Conservation (phyloP, 2,329 filamentous ascomycete genomes). For the Alternaria panax region DNA sequence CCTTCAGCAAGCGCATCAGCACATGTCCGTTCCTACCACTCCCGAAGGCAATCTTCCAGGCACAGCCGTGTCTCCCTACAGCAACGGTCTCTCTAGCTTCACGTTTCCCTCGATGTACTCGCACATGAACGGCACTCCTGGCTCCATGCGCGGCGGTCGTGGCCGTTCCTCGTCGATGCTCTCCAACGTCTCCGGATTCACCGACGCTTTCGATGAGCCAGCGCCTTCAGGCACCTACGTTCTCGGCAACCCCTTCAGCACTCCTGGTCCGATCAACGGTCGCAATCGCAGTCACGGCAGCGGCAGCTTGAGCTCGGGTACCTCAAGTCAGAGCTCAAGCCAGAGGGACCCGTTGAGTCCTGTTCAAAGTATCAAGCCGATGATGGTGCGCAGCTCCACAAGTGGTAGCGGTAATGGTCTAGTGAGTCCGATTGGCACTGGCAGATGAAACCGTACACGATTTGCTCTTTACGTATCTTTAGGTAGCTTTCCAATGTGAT, state of each 20-base stretch:
- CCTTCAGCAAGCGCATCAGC: constrained; percentile 49
- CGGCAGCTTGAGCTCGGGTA: constrained; percentile 55
- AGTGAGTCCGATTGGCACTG: constrained; percentile 42
- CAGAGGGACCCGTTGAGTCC: constrained; percentile 51
- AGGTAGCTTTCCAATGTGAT: constrained; percentile 38
- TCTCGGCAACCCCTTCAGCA: constrained; percentile 49
- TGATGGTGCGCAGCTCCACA: constrained; percentile 45
- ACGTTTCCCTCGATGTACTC: constrained; percentile 46
- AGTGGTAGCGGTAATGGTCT: constrained; percentile 40
- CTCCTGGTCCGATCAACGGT: constrained; percentile 48
- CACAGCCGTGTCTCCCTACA: constrained; percentile 52
- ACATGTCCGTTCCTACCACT: constrained; percentile 57
- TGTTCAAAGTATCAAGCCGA: constrained; percentile 42
- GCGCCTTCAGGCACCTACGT: constrained; percentile 34
- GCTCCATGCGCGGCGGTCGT: constrained; percentile 48
- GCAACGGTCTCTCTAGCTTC: constrained; percentile 47
- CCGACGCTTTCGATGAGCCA: constrained; percentile 54
- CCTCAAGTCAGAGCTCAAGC: constrained; percentile 49
- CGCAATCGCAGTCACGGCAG: constrained; percentile 58
- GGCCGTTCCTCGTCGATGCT: constrained; percentile 62
- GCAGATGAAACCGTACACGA: constrained; percentile 28
- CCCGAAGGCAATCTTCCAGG: constrained; percentile 67
- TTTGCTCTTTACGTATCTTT: constrained; percentile 27
- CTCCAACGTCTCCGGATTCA: constrained; percentile 60
- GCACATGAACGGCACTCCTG: constrained; percentile 43